Conservation (phyloP, 2,329 filamentous ascomycete species). For the Cytospora schulzeri region DNA sequence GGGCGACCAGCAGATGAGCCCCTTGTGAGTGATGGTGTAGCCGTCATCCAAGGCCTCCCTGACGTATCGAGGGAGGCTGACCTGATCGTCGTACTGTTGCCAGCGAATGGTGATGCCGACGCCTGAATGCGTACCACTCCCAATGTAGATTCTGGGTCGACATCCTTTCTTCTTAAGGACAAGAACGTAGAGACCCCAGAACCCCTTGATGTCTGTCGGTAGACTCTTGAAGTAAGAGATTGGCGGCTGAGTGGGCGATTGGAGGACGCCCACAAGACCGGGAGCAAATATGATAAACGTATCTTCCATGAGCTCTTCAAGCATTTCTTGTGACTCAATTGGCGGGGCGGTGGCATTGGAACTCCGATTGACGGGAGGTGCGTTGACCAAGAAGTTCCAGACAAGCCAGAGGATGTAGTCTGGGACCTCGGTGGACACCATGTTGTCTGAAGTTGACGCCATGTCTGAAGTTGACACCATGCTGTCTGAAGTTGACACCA, state of each 20-base stretch:
- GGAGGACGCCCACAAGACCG: not conserved
- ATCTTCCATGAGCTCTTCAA: too few species aligned
- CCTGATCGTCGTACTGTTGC: not conserved
- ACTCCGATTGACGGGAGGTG: too few species aligned
- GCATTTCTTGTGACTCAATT: too few species aligned
- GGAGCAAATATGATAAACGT: not conserved
- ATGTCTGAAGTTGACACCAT: too few species aligned
- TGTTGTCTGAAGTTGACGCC: too few species aligned
- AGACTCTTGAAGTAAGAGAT: not conserved
- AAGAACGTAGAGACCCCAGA: not conserved
- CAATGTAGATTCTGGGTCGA: not conserved
- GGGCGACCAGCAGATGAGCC: not conserved
- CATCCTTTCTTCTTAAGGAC: not conserved
- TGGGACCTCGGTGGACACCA: too few species aligned
- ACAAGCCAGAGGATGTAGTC: too few species aligned
- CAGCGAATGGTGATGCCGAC: not conserved
- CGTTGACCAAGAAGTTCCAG: too few species aligned
- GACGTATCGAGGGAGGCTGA: not conserved
- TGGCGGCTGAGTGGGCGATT: not conserved
- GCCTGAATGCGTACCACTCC: not conserved
- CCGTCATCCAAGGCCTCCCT: not conserved
- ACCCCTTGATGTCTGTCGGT: not conserved
- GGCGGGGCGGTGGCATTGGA: too few species aligned
- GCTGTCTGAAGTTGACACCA: too few species aligned
- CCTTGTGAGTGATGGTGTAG: not conserved